Base-by-base conservation (phyloP, 805 yeast genomes). In the Millerozyma miso region DNA sequence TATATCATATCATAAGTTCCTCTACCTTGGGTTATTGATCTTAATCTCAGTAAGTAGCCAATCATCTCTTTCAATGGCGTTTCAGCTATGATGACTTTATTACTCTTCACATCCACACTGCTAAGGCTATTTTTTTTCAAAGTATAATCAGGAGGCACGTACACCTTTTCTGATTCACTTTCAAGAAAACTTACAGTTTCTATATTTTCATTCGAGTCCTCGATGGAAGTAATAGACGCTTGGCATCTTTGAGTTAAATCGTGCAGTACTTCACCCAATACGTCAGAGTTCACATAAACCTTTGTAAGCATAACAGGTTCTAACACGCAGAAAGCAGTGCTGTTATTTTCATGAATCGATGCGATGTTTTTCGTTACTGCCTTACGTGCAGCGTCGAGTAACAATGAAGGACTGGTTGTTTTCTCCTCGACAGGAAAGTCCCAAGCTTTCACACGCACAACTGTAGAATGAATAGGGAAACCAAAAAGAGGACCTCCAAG, bases 61-160 rank as follows among this genome's bases (percentile, higher is more conserved):
- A 89, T 77, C 96, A 93, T 89, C 47, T 85, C 95, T 46, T 83
- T 75, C 56, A 93, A 68, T 3, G 99, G 97, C 0, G 89, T 90
- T 39, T 75, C 77, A 0, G 97, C 96, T n/a, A 68, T 68, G 29
- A 93, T 77, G 5, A 76, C 63, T 62, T 87, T 77, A 49, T 71
- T 80, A 46, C 65, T 66, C 33, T 47, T 55, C 38, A 65, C 47
- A 6, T 32, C 35, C 3, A 32, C n/a, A 2, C 32, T 33, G 6
- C 35, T 31, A 6, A 32, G 14, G n/a, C 39, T 33, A 10, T 47
- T 41, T 42, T 61, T 58, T 38, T 57, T 66, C 60, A 79, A 54
- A 0, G 89, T 83, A n/a, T 78, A 72, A 57, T 88, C 96, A n/a
- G 76, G 75, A 1, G 97, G 97, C 6, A 85, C 62, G 52, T 83